phyloP scores from a whole-genome alignment of 2,329 filamentous ascomycete species.

The Karstenula rhodostoma region DNA sequence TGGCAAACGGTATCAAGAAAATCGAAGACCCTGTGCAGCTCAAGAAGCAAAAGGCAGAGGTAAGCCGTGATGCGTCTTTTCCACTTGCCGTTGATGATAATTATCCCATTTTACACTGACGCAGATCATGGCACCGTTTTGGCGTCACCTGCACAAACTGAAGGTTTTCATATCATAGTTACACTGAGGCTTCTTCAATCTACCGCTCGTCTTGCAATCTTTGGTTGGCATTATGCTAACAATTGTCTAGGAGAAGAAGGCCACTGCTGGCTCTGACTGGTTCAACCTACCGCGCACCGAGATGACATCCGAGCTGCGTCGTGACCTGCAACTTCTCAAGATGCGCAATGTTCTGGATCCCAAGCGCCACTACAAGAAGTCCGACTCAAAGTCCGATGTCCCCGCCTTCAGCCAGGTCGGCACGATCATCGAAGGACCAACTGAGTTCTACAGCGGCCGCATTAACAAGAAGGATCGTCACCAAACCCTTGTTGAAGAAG shows the following conservation, averaged over 20 bases:
- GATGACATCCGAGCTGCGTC: conserved; percentile 83
- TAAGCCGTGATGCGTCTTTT: conserved; percentile 50
- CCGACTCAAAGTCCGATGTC: conserved; percentile 71
- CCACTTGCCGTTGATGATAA: conserved; percentile 73
- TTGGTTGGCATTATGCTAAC: conserved; percentile 29
- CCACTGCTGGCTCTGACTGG: conserved; percentile 82
- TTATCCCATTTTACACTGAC: conserved; percentile 74
- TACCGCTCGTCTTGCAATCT: conserved; percentile 17
- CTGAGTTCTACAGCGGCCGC: conserved; percentile 83
- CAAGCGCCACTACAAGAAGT: conserved; percentile 91
- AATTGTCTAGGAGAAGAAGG: conserved; percentile 61
- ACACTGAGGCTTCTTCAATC: conserved; percentile 66
- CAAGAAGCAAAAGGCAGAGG: conserved; percentile 60
- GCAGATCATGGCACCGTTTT: conserved; percentile 81
- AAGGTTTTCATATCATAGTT: conserved; percentile 75
- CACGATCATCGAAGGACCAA: conserved; percentile 85
- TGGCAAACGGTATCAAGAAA: conserved; percentile 59
- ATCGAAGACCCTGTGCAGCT: conserved; percentile 62
- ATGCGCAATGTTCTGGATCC: conserved; percentile 90
- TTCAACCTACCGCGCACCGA: conserved; percentile 86
- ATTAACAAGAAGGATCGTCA: conserved; percentile 89
- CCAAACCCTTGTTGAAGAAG: conserved; percentile 84
- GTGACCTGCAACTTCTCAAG: conserved; percentile 86
- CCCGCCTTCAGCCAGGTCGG: conserved; percentile 91
- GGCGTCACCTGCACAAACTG: conserved; percentile 74